phyloP scores from a whole-genome alignment of 495 filamentous ascomycete genomes.

The Parathielavia appendiculata region DNA sequence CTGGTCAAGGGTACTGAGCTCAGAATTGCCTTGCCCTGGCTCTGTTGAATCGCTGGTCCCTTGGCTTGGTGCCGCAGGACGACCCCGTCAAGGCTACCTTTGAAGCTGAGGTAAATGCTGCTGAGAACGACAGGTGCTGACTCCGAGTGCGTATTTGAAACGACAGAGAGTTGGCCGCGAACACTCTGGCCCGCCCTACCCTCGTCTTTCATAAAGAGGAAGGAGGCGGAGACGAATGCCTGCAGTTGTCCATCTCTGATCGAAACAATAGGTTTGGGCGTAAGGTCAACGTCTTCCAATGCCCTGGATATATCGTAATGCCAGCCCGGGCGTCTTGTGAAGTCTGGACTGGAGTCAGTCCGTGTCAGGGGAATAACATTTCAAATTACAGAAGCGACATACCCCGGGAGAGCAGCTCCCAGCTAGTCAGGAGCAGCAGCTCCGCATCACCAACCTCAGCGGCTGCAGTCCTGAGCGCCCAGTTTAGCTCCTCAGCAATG shows the following conservation, averaged over 20 bases:
- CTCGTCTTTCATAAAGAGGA: conserved; percentile 67
- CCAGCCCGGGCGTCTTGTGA: conserved; percentile 56
- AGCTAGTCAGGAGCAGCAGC: conserved; percentile 68
- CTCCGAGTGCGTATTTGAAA: conserved; percentile 58
- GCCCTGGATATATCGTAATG: conserved; percentile 70
- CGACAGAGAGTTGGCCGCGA: conserved; percentile 65
- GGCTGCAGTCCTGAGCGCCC: conserved; percentile 71
- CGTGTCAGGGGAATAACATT: background rate
- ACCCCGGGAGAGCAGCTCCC: conserved; percentile 74
- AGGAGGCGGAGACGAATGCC: conserved; percentile 65
- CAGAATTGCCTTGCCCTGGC: conserved; percentile 15
- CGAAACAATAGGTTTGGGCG: conserved; percentile 58
- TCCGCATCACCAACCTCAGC: conserved; percentile 56
- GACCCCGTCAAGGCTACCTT: conserved; percentile 62
- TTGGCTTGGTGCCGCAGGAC: conserved; percentile 35
- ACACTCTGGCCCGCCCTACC: conserved; percentile 80
- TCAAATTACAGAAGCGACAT: conserved; percentile 28
- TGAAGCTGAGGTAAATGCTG: conserved; percentile 60
- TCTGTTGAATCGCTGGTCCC: conserved; percentile 4
- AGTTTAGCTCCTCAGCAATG: conserved; percentile 65
- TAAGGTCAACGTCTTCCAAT: conserved; percentile 51
- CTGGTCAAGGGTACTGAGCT: conserved; percentile 16
- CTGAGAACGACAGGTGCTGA: conserved; percentile 62
- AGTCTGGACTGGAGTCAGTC: conserved; percentile 43
- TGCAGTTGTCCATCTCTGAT: conserved; percentile 62